A percentile compares a stretch with the other conserved stretches of the same genome.
phyloP scores from a whole-genome alignment of 495 filamentous ascomycete species.

The Neurospora sp. region DNA sequence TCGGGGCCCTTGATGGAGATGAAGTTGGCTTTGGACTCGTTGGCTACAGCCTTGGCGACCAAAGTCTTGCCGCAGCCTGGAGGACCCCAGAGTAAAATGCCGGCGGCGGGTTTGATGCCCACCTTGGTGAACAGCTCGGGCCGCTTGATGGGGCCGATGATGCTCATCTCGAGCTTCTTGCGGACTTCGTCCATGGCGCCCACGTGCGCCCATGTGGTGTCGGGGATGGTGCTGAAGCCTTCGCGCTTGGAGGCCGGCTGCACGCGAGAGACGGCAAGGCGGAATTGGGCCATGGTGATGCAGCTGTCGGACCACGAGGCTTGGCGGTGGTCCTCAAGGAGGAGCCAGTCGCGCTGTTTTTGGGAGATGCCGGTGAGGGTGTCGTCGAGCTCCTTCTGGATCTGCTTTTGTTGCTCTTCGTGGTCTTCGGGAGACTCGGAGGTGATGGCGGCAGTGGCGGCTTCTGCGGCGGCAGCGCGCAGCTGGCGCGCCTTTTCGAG shows the following conservation, averaged over 20 bases:
- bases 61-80: slow-evolving; percentile 96
- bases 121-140: slow-evolving; percentile 72
- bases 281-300: slow-evolving; percentile 50
- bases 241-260: slow-evolving; percentile 91
- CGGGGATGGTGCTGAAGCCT: slow-evolving; percentile 94
- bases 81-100: slow-evolving; percentile 92
- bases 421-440: neutral
- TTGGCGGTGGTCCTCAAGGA: slow-evolving; percentile 20
- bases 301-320: slow-evolving; percentile 15
- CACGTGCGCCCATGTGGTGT: slow-evolving; percentile 90
- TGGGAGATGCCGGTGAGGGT: slow-evolving; percentile 19
- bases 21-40: slow-evolving; percentile 93
- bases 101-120: slow-evolving; percentile 80
- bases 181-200: slow-evolving; percentile 74
- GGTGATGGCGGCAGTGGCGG: slow-evolving; percentile 10
- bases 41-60: slow-evolving; percentile 90
- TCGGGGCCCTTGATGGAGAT: slow-evolving; percentile 96
- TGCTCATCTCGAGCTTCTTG: slow-evolving; percentile 72
- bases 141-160: slow-evolving; percentile 83
- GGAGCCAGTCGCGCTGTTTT: slow-evolving; percentile 28
- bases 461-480: slow-evolving; percentile 45
- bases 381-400: neutral
- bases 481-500: slow-evolving; percentile 9
- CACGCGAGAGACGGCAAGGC: slow-evolving; percentile 69
- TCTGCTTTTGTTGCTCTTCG: neutral